phyloP scores from a whole-genome alignment of 2,329 filamentous ascomycete species.

The Fusarium begoniae region DNA sequence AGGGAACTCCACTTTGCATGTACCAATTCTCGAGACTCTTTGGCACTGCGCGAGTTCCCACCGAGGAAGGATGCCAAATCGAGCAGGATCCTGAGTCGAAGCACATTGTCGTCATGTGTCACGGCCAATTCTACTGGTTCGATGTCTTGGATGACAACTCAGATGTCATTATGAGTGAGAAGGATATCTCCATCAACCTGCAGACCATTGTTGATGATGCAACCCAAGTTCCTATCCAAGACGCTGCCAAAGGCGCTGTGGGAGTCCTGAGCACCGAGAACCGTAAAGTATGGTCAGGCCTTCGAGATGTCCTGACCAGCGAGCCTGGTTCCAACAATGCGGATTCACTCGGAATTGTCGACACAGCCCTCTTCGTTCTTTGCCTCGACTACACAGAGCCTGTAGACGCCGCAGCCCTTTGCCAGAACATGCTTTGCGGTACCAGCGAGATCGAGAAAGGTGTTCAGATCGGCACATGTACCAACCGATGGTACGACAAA shows the following conservation, averaged over 20 bases:
- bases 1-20: slow-evolving; percentile 91
- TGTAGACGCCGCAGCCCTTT: slow-evolving; percentile 80
- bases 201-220: slow-evolving; percentile 94
- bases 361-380: slow-evolving; percentile 90
- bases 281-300: slow-evolving; percentile 91
- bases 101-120: slow-evolving; percentile 91
- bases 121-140: slow-evolving; percentile 99
- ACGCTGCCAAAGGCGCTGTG: slow-evolving; percentile 92
- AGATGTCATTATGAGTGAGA: slow-evolving; percentile 96
- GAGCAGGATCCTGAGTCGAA: slow-evolving; percentile 93
- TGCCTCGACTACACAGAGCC: slow-evolving; percentile 95
- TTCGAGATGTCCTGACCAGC: slow-evolving; percentile 86
- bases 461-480: slow-evolving; percentile 96
- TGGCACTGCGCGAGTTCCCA: slow-evolving; percentile 92
- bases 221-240: slow-evolving; percentile 86
- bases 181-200: slow-evolving; percentile 89
- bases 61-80: slow-evolving; percentile 93
- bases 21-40: slow-evolving; percentile 97
- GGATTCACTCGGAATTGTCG: slow-evolving; percentile 94
- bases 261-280: slow-evolving; percentile 97
- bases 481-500: slow-evolving; percentile 99
- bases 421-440: slow-evolving; percentile 98
- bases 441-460: slow-evolving; percentile 91
- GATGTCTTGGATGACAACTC: slow-evolving; percentile 95
- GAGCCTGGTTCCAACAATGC: slow-evolving; percentile 93